Evolutionary conservation across 2,329 filamentous ascomycete genomes (phyloP), one percentile per base, ranked within the genome.

Genomic region (Diaporthe citriasiana): DNA sequence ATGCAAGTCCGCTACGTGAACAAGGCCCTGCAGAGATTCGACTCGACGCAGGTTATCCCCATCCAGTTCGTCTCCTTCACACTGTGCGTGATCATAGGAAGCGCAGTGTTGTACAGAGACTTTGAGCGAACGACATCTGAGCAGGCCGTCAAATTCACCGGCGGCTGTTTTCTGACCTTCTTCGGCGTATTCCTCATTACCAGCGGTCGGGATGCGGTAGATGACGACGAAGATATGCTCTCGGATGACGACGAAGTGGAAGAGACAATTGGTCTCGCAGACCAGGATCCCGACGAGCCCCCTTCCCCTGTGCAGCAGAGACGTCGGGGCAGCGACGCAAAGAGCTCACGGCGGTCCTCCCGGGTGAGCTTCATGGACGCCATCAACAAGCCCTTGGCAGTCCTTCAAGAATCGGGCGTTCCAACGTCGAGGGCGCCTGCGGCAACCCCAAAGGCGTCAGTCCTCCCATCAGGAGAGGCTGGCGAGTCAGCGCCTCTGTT

Each of bases 1-100:
- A 95, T 98, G 93, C 97, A 99, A 84, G 96, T 99, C 78, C 96
- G 95, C 81, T 99, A 98, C 81, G 90, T 99, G 81, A 99, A 98
- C 85, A 94, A 89, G 77, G 88, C 89, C 1, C 87, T 99, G 70
- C 95, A 98, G 82, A 92, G 94, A 60, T 99, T 98, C 85, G 95
- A 98, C 82, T 98, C 97, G 9, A 99, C 97, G 0, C 95, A 98
- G 82, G 97, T 99, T 78, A 99, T 99, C 76, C 97, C 97, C 0
- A 97, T 97, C 19, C 97, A 99, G 80, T 99, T 99, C 79, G 97
- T 99, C 66, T 90, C 97, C 76, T 99, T 99, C 82, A 99, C 97
- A 0, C 88, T 99, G 10, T 97, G 94, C 8, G 97, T 98, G 76
- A 98, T 99, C 78, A 88, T 98, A 69, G 97, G 97, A 73, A 98